Evolutionary conservation across 2,329 filamentous ascomycete species (phyloP).

Genomic region (Hypoxylon sp.): DNA sequence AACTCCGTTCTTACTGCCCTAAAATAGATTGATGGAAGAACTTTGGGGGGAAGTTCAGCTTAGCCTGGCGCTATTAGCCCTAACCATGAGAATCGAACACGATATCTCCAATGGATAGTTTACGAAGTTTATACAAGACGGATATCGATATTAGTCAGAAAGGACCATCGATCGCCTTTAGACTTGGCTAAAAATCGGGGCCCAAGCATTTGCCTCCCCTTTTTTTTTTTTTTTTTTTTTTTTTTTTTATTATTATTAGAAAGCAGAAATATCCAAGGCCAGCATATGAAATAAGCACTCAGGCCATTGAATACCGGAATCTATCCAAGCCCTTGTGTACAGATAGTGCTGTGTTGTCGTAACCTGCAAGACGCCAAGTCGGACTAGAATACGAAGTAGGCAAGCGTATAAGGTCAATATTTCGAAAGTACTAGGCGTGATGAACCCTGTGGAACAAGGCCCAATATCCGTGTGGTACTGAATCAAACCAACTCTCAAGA

Average conservation of each 20-base stretch:
- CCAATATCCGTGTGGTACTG: slow-evolving; percentile 37
- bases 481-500: slow-evolving; percentile 30
- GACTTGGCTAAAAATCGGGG: slow-evolving; percentile 4
- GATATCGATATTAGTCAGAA: slow-evolving; percentile 6
- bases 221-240: not conserved
- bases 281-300: slow-evolving; percentile 30
- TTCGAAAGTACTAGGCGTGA: slow-evolving; percentile 30
- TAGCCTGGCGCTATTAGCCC: slow-evolving; percentile 5
- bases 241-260: not conserved
- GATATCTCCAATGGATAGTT: not conserved
- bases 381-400: slow-evolving; percentile 42
- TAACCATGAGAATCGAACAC: not conserved
- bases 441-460: slow-evolving; percentile 34
- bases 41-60: not conserved
- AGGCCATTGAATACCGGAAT: slow-evolving; percentile 7
- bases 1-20: not conserved
- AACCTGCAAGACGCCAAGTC: slow-evolving; percentile 41
- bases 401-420: slow-evolving; percentile 34
- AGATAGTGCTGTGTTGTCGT: slow-evolving; percentile 34
- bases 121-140: slow-evolving; percentile 6
- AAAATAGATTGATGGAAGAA: slow-evolving; percentile 21
- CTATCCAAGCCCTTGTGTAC: slow-evolving; percentile 30
- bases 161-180: slow-evolving; percentile 4
- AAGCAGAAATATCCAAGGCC: slow-evolving; percentile 6
- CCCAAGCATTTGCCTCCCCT: not conserved